These are phyloP conservation scores for Uronychia setigera DNA, from an alignment of 73 alveolate species.

Conservation along the genomic window DNA sequence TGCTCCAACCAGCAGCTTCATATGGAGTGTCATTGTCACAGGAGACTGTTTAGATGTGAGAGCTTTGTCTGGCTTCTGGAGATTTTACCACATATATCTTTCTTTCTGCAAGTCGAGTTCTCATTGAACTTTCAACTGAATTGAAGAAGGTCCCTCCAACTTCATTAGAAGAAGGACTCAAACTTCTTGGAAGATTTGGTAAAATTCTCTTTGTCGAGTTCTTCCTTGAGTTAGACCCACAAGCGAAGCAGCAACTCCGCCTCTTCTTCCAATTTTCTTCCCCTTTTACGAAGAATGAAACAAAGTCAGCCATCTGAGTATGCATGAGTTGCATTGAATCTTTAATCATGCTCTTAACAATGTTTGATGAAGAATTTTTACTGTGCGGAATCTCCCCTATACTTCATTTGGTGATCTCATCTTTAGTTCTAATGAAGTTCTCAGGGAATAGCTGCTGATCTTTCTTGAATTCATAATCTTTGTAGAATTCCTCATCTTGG, in stretches of 20 bases:
- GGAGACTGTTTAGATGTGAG: not conserved
- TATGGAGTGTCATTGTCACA: not conserved
- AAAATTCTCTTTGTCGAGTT: not conserved
- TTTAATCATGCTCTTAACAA: no score
- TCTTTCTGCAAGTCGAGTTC: not conserved
- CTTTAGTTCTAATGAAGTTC: no score
- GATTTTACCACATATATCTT: not conserved
- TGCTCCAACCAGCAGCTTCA: not conserved
- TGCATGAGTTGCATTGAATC: not conserved
- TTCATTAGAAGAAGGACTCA: not conserved
- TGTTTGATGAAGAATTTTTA: no score
- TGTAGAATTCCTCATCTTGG: no score
- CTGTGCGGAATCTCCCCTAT: no score
- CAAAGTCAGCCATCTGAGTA: not conserved
- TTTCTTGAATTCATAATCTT: no score
- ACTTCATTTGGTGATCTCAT: no score
- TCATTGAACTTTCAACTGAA: not conserved
- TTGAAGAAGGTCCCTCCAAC: not conserved
- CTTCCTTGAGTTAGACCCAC: not conserved
- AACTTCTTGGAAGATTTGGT: not conserved
- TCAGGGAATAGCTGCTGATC: no score
- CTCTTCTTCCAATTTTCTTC: not conserved
- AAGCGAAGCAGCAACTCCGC: not conserved
- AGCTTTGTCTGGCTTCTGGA: not conserved
- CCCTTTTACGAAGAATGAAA: not conserved